Conservation (phyloP, 306 rosid genomes). For the Mucuna pruriens region DNA sequence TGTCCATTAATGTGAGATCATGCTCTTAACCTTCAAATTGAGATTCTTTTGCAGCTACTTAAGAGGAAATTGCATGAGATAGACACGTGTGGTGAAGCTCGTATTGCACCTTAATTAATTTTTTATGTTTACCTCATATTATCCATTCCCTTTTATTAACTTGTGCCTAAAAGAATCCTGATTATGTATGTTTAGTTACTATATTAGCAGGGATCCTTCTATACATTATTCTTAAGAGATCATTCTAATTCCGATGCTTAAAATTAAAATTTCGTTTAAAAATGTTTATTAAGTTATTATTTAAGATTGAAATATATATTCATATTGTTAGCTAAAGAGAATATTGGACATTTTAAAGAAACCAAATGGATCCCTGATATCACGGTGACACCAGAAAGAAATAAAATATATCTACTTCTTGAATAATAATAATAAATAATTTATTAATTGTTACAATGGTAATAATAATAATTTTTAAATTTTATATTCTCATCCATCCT, state of each 20-base stretch:
- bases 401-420: no score
- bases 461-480: no score
- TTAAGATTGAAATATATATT: background rate
- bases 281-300: background rate
- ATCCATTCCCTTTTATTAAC: background rate
- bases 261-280: background rate
- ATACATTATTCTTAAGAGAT: background rate
- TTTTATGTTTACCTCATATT: background rate
- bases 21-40: background rate
- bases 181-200: no score
- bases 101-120: background rate
- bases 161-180: background rate
- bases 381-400: background rate
- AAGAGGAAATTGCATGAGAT: background rate
- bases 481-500: no score
- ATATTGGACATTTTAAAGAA: background rate
- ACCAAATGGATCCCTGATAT: background rate
- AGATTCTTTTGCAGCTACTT: constrained; percentile 1
- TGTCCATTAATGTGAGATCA: background rate
- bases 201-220: background rate
- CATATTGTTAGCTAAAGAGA: background rate
- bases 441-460: no score
- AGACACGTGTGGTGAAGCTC: constrained; percentile 17
- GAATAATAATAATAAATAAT: no score
- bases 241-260: background rate